Evolutionary conservation across 83 land plant genomes (phyloP).

Genomic region (Thuja plicata): DNA sequence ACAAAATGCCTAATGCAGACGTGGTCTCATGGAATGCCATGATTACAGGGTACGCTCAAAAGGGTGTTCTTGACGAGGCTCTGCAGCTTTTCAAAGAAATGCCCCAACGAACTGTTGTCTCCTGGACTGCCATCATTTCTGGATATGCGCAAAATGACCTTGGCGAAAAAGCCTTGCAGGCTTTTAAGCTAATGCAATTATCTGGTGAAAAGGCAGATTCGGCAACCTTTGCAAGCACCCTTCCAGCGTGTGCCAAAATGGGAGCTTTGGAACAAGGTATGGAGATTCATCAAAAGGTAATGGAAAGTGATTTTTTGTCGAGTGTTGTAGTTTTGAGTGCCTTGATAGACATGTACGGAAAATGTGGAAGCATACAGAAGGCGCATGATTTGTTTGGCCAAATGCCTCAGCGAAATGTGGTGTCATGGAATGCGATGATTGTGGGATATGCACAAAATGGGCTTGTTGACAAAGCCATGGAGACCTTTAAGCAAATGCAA

Average conservation of each 20-base stretch:
- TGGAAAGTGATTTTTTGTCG: not conserved
- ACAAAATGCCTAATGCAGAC: slow-evolving; percentile 22
- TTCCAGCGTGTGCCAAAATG: not conserved
- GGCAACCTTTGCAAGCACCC: not conserved
- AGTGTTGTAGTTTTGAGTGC: not conserved
- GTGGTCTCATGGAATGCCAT: slow-evolving; percentile 44
- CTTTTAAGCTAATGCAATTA: not conserved
- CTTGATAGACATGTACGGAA: not conserved
- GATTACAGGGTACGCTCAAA: slow-evolving; percentile 35
- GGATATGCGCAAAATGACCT: not conserved
- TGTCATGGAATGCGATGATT: slow-evolving; percentile 13
- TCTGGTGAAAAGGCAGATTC: not conserved
- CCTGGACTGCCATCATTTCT: not conserved
- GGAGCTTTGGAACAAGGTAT: not conserved
- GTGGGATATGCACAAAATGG: slow-evolving; percentile 8
- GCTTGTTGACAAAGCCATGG: not conserved
- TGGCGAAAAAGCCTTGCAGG: not conserved
- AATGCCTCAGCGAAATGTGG: slow-evolving; percentile 11
- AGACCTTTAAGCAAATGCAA: not conserved
- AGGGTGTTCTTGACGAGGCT: slow-evolving; percentile 30
- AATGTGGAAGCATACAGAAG: not conserved
- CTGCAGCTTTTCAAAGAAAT: not conserved
- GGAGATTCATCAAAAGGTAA: not conserved
- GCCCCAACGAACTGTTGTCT: not conserved
- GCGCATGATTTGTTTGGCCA: not conserved